Percentiles rank a stretch among this genome's conserved stretches.
Conservation (phyloP, 345 rosid species). For the Linum lewisii region DNA sequence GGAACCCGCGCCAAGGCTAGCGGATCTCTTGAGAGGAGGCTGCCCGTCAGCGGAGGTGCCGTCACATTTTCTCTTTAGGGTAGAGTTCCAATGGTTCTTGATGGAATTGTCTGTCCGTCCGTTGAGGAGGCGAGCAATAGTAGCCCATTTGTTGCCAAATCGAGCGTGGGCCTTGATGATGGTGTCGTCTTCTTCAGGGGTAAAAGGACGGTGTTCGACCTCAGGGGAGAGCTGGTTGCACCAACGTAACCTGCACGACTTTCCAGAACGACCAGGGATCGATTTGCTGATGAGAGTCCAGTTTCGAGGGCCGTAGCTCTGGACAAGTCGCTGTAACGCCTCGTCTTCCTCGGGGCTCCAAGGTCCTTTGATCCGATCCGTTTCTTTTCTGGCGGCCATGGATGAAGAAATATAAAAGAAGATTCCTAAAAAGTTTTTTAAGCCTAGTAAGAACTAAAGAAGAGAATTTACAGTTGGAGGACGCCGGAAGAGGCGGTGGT, state of each 20-base stretch:
- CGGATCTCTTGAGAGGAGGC: conserved; percentile 52
- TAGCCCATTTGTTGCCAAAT: conserved; percentile 29
- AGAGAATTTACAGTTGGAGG: background rate
- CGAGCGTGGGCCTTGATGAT: conserved; percentile 75
- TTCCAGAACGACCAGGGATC: conserved; percentile 86
- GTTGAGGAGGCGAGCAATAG: background rate
- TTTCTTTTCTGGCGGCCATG: conserved; percentile 36
- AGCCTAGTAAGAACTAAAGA: background rate
- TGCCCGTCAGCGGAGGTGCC: conserved; percentile 17
- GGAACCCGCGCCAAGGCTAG: conserved; percentile 11
- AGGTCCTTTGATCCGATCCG: conserved; percentile 85
- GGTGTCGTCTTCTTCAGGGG: conserved; percentile 65
- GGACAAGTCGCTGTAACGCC: conserved; percentile 53
- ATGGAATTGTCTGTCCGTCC: background rate
- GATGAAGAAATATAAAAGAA: background rate
- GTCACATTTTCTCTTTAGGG: conserved; percentile 50
- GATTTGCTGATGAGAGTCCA: conserved; percentile 94
- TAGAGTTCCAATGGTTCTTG: background rate
- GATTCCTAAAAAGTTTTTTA: too few relatives aligned
- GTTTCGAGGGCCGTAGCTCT: conserved; percentile 75
- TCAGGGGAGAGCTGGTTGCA: conserved; percentile 66
- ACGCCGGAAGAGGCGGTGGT: background rate
- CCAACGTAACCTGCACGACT: conserved; percentile 46
- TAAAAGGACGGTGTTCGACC: conserved; percentile 81
- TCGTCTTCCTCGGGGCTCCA: conserved; percentile 34